Percentiles rank a stretch among this genome's conserved stretches.
Evolutionary conservation across 352 stramenopile species (phyloP).

Genomic region (Phytophthora colocasiae): DNA sequence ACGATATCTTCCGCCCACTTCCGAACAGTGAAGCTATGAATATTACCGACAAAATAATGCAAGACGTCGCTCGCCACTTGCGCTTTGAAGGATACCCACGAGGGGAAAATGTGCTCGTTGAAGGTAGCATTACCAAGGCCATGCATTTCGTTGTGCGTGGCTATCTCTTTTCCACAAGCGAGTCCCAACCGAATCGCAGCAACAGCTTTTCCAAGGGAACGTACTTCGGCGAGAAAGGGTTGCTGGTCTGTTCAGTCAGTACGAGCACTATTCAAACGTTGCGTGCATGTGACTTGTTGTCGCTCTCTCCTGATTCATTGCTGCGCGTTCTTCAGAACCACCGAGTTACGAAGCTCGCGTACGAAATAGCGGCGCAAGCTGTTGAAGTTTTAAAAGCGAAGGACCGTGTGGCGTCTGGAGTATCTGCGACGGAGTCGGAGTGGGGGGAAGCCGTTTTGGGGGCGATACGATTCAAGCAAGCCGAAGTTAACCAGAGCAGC

Average conservation of each 20-base stretch:
- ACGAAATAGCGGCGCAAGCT: slow-evolving; percentile 46
- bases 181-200: slow-evolving; percentile 30
- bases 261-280: slow-evolving; percentile 56
- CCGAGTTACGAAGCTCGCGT: slow-evolving; percentile 45
- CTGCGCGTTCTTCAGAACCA: slow-evolving; percentile 52
- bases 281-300: slow-evolving; percentile 66
- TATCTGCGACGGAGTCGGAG: slow-evolving; percentile 42
- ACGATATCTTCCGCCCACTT: slow-evolving; percentile 53
- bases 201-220: slow-evolving; percentile 53
- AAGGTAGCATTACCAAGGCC: slow-evolving; percentile 67
- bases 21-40: slow-evolving; percentile 29
- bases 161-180: slow-evolving; percentile 43
- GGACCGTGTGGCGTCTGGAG: slow-evolving; percentile 10
- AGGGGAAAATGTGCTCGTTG: slow-evolving; percentile 62
- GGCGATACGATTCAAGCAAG: slow-evolving; percentile 43
- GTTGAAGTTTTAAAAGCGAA: slow-evolving; percentile 29
- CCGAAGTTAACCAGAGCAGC: slow-evolving; percentile 12
- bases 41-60: slow-evolving; percentile 40
- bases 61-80: slow-evolving; percentile 52
- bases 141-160: slow-evolving; percentile 81
- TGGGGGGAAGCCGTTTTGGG: slow-evolving; percentile 49
- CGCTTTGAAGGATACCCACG: slow-evolving; percentile 71
- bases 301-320: slow-evolving; percentile 49
- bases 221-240: slow-evolving; percentile 65
- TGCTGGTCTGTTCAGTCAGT: slow-evolving; percentile 64